Percentiles rank a stretch among this genome's conserved stretches.
Evolutionary conservation across 768 basidiomycete genomes (phyloP).

Genomic region (Leccinum boreale): DNA sequence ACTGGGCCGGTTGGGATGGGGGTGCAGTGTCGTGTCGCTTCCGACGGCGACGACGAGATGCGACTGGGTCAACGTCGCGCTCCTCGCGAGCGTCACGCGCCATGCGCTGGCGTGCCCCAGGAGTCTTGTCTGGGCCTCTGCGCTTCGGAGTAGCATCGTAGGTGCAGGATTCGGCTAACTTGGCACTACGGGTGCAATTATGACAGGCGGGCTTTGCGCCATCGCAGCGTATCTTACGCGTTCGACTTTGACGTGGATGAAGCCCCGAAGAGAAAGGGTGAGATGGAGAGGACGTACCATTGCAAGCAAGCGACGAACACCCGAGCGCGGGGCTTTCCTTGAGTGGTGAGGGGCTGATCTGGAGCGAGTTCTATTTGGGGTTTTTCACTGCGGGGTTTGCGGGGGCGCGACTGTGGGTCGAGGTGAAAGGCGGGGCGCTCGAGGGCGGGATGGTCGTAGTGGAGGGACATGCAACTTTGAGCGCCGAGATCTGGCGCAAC

Average conservation of each 20-base stretch:
- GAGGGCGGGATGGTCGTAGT: background rate
- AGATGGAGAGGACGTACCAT: constrained; percentile 45
- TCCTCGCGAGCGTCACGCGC: constrained; percentile 40
- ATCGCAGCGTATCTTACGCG: constrained; percentile 79
- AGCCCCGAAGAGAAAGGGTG: background rate
- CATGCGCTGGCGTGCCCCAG: constrained; percentile 73
- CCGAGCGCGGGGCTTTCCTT: constrained; percentile 71
- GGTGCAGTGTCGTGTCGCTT: constrained; percentile 7
- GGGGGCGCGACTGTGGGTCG: constrained; percentile 1
- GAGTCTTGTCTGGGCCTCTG: constrained; percentile 74
- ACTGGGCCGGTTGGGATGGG: constrained; percentile 1
- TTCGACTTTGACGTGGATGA: constrained; percentile 46
- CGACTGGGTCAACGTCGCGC: constrained; percentile 23
- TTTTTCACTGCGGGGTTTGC: constrained; percentile 51
- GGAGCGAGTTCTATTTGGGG: constrained; percentile 65
- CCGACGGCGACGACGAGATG: constrained; percentile 25
- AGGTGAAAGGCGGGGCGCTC: background rate
- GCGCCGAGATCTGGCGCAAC: too few relatives aligned
- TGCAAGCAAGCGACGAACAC: constrained; percentile 80
- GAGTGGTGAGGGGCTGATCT: constrained; percentile 76
- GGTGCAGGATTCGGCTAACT: constrained; percentile 46
- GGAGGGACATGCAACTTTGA: constrained; percentile 19
- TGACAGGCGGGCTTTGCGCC: constrained; percentile 75
- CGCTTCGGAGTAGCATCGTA: constrained; percentile 76
- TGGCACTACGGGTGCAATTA: constrained; percentile 60